Evolutionary conservation across 176 grass and related monocot species (phyloP).

Genomic region (Zea luxurians): DNA sequence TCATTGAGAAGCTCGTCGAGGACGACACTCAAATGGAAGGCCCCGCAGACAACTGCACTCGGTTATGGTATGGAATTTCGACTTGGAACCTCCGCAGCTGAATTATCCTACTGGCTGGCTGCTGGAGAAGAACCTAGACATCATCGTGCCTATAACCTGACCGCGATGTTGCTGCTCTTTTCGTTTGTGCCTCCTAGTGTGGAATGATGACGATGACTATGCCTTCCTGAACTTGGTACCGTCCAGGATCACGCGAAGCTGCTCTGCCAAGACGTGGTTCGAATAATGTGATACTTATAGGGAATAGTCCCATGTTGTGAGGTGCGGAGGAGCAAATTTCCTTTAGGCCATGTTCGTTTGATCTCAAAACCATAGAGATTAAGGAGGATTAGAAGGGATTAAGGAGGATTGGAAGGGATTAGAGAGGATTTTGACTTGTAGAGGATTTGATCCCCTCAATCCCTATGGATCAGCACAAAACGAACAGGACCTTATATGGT

Average conservation of each 20-base stretch:
- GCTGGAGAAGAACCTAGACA: conserved; percentile 66
- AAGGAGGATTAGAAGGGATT: no score
- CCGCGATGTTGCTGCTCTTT: conserved; percentile 30
- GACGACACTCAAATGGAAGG: conserved; percentile 97
- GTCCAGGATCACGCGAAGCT: conserved; percentile 60
- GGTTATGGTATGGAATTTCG: conserved; percentile 80
- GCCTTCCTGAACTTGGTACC: conserved; percentile 68
- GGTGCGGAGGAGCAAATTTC: no score
- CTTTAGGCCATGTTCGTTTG: no score
- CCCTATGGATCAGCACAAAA: no score
- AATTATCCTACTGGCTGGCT: conserved; percentile 67
- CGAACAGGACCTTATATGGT: no score
- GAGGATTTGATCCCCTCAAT: no score
- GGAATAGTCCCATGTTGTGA: no score
- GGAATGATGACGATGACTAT: conserved; percentile 17
- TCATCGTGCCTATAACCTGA: conserved; percentile 53
- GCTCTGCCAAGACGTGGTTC: conserved; percentile 51
- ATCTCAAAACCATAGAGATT: no score
- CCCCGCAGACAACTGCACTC: conserved; percentile 74
- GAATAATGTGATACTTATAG: conserved; percentile 55
- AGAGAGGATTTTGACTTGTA: no score
- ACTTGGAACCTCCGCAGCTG: conserved; percentile 57
- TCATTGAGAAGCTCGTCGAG: conserved; percentile 89
- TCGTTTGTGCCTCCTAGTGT: conserved; percentile 42
- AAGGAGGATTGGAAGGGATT: no score